A percentile compares a stretch with the other conserved stretches of the same genome.
Conservation (phyloP, 1,139 yeast genomes). For the Saccharomyces hybrid region DNA sequence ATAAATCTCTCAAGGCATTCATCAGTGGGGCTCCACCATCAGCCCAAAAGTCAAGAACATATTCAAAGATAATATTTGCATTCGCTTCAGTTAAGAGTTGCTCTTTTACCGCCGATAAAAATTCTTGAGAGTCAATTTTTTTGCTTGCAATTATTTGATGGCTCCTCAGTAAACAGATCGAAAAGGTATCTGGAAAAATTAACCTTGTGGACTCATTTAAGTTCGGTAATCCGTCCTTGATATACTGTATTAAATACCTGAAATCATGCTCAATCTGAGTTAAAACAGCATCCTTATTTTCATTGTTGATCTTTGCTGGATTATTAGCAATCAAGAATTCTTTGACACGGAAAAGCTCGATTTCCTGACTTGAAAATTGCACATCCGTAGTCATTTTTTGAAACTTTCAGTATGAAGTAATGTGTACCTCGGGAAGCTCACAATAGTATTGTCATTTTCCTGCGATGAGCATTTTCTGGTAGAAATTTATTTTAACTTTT, state of each 20-base stretch:
- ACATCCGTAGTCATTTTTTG: background rate
- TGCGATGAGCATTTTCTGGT: background rate
- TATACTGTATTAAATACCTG: conserved; percentile 6
- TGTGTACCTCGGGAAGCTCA: background rate
- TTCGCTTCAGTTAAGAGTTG: conserved; percentile 21
- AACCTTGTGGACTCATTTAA: conserved; percentile 29
- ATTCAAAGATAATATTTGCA: conserved; percentile 40
- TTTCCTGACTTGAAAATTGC: background rate
- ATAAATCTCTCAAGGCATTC: conserved; percentile 55
- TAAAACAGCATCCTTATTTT: conserved; percentile 6
- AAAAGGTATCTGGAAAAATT: conserved; percentile 48
- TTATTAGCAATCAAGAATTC: conserved; percentile 11
- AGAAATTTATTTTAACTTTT: background rate
- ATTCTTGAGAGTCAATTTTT: conserved; percentile 8
- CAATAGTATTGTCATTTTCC: background rate
- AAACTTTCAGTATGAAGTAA: background rate
- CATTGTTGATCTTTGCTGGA: conserved; percentile 11
- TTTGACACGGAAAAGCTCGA: conserved; percentile 5
- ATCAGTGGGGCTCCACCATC: conserved; percentile 64
- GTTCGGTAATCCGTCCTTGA: conserved; percentile 6
- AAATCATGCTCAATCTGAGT: conserved; percentile 7
- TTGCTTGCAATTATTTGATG: conserved; percentile 17
- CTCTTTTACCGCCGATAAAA: conserved; percentile 16
- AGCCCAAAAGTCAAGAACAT: conserved; percentile 60
- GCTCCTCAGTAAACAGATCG: conserved; percentile 57